Conservation (phyloP, 164 flowering plant species). For the Vitis cinerea region DNA sequence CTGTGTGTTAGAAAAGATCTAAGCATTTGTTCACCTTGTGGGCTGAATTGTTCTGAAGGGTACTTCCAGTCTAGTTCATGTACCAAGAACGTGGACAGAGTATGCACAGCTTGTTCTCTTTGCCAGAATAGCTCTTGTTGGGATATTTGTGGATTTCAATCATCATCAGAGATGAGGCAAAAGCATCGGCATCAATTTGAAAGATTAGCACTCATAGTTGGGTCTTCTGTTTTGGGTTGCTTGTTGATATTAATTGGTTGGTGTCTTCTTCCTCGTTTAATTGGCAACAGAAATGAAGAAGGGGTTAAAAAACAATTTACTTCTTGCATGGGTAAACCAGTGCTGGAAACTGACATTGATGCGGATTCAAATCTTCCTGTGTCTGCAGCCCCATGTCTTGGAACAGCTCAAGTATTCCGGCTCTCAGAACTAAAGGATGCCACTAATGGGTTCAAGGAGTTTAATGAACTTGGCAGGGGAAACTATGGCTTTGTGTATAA, state of each 20-base stretch:
- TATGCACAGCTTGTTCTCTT: conserved; percentile 86
- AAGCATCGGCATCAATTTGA: conserved; percentile 32
- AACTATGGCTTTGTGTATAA: conserved; percentile 94
- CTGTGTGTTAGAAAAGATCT: conserved; percentile 63
- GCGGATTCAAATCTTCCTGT: conserved; percentile 29
- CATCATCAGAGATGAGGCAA: conserved; percentile 21
- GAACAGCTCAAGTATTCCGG: conserved; percentile 70
- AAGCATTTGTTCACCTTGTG: conserved; percentile 77
- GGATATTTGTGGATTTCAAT: conserved; percentile 49
- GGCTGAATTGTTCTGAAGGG: conserved; percentile 61
- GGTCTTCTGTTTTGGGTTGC: conserved; percentile 45
- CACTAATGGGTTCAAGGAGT: conserved; percentile 90
- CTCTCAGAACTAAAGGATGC: conserved; percentile 88
- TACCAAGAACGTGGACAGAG: conserved; percentile 55
- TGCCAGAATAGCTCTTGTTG: conserved; percentile 90
- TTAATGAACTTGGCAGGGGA: conserved; percentile 92
- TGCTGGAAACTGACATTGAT: conserved; percentile 32
- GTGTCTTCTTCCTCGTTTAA: conserved; percentile 50
- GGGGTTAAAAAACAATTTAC: conserved; percentile 38
- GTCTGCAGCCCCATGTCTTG: conserved; percentile 39
- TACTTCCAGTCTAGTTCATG: conserved; percentile 76
- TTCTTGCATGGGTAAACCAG: conserved; percentile 49
- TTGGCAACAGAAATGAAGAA: conserved; percentile 27
- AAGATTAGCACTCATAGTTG: conserved; percentile 40
- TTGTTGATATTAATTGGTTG: conserved; percentile 42